A percentile compares a stretch with the other conserved stretches of the same genome.
These are phyloP conservation scores for Syzygium malaccense DNA, from an alignment of 441 rosid species.

Conservation along the genomic window DNA sequence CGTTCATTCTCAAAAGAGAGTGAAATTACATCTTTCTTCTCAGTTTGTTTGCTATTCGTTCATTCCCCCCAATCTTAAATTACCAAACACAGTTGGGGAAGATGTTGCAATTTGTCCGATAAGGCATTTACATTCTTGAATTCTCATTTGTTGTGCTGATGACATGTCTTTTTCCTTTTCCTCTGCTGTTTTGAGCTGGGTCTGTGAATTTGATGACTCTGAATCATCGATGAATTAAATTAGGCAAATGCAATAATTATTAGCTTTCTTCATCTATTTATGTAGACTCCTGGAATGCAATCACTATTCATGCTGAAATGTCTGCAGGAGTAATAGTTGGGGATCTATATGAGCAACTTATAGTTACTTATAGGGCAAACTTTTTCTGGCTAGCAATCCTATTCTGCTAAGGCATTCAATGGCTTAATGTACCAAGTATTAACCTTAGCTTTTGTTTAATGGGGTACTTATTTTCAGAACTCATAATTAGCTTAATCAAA, in stretches of 20 bases:
- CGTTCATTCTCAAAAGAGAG: background rate
- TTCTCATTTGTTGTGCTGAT: background rate
- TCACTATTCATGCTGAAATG: background rate
- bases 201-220: too few species aligned
- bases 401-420: background rate
- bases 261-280: background rate
- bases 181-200: background rate
- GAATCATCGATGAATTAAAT: too few species aligned
- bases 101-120: background rate
- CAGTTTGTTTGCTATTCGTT: background rate
- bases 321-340: background rate
- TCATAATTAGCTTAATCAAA: background rate
- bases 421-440: too few species aligned
- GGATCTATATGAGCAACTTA: background rate
- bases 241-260: too few species aligned
- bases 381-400: background rate
- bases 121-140: background rate
- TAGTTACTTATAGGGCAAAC: background rate
- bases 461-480: background rate
- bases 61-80: background rate
- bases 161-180: background rate
- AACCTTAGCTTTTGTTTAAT: too few species aligned
- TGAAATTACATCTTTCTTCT: background rate
- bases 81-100: background rate
- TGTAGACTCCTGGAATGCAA: background rate